Evolutionary conservation across 1,284 basidiomycete genomes (phyloP).

Genomic region (Sporisorium scitamineum): DNA sequence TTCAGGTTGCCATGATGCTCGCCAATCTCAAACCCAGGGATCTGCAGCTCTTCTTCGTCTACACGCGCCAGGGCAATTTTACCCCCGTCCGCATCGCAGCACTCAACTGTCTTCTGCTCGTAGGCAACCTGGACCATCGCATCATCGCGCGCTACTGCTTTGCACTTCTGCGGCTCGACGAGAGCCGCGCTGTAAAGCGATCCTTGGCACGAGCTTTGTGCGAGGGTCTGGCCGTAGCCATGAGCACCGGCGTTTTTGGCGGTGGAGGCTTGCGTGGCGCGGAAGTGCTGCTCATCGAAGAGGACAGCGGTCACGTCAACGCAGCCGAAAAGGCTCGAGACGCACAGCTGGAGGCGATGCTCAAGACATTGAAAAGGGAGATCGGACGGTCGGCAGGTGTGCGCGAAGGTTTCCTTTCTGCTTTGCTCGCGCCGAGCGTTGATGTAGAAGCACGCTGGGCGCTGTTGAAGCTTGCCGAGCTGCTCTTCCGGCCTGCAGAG

Average conservation of each 20-base stretch:
- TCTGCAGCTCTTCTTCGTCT: constrained; percentile 82
- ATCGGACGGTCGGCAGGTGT: constrained; percentile 66
- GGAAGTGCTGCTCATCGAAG: constrained; percentile 55
- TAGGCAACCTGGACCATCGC: constrained; percentile 75
- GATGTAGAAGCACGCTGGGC: constrained; percentile 92
- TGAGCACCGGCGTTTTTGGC: constrained; percentile 88
- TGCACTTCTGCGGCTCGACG: constrained; percentile 87
- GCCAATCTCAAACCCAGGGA: constrained; percentile 80
- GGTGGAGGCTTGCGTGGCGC: constrained; percentile 44
- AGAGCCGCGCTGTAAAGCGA: constrained; percentile 83
- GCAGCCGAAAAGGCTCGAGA: constrained; percentile 69
- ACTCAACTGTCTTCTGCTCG: constrained; percentile 91
- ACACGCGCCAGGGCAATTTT: constrained; percentile 82
- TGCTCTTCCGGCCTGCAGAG: constrained; percentile 79
- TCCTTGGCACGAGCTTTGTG: constrained; percentile 87
- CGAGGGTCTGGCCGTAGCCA: constrained; percentile 86
- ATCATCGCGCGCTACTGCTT: constrained; percentile 87
- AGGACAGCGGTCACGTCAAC: constrained; percentile 45
- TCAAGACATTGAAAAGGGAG: constrained; percentile 64
- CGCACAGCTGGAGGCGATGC: constrained; percentile 73
- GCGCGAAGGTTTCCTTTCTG: constrained; percentile 65
- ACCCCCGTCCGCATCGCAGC: constrained; percentile 89
- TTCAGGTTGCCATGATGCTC: constrained; percentile 53
- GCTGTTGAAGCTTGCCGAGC: constrained; percentile 89
- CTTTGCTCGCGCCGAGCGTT: constrained; percentile 70